Evolutionary conservation across 768 basidiomycete species (phyloP), one percentile per base, ranked within the genome.

Genomic region (Sistotremastrum suecicum): DNA sequence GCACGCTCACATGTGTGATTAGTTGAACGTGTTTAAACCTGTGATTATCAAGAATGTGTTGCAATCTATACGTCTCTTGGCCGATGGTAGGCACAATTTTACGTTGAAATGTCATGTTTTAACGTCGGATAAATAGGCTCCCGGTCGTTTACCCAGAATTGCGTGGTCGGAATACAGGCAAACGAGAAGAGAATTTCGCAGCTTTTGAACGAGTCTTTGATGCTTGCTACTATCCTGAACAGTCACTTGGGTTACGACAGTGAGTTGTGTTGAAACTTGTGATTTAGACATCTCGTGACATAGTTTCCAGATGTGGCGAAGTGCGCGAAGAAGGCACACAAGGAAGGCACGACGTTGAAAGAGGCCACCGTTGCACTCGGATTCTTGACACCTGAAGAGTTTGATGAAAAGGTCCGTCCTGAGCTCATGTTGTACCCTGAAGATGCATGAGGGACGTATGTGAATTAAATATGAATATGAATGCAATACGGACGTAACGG

Each of bases 281-380:
- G 33, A 8, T 32, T 7, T 37, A 9, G 10, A 7, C 6, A 12
- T 28, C 29, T 37, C 30, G 11, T 3, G 35, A 43, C 40, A 12
- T 52, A 29, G 28, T 9, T 38, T 50, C 38, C 58, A 97, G 91
- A 95, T 65, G 95, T 98, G 42, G 95, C 95, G 42, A 91, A 87
- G 66, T 89, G 86, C 58, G 95, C 95, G 31, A 99, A 99, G 76
- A 98, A 98, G 64, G 95, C 95, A n/a, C 95, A 98, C 72, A 89
- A 84, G 63, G 91, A 99, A 65, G 95, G 95, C 30, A 86, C 81
- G 42, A 98, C 95, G 49, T 60, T 98, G 62, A 98, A 94, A 70
- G 84, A 90, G 66, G 90, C 95, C 37, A 90, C 91, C 7, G 81
- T 98, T 40, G 63, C 78, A 12, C 74, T 97, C 34, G 89, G 88